phyloP scores from a whole-genome alignment of 495 filamentous ascomycete genomes.

The Coniosporium apollinis region DNA sequence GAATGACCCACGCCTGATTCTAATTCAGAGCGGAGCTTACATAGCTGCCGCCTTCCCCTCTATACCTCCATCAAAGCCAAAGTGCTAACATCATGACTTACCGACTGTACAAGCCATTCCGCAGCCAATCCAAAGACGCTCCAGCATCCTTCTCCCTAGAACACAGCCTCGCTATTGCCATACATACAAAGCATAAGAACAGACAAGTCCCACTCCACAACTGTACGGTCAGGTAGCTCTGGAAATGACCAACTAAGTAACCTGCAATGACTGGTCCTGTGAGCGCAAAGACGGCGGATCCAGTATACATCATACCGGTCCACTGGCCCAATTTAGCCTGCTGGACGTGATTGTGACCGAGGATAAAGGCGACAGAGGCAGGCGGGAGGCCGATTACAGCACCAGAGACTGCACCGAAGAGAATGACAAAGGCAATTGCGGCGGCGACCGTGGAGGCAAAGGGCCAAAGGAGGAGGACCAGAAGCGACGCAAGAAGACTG shows the following conservation, averaged over 20 bases:
- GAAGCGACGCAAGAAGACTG: conserved; percentile 19
- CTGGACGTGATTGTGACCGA: conserved; percentile 8
- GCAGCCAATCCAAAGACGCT: no score
- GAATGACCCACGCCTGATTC: no score
- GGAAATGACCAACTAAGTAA: conserved; percentile 15
- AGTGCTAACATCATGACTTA: no score
- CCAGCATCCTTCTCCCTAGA: no score
- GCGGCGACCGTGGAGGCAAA: conserved; percentile 9
- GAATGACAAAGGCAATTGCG: conserved; percentile 24
- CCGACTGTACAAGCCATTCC: no score
- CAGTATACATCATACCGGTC: conserved; percentile 29
- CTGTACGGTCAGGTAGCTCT: conserved; percentile 16
- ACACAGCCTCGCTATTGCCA: conserved; percentile 8
- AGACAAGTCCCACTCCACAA: conserved; percentile 20
- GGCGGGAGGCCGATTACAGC: conserved; percentile 27
- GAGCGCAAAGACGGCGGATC: conserved; percentile 20
- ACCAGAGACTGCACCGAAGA: conserved; percentile 25
- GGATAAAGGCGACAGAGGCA: conserved; percentile 24
- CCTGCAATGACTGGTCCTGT: conserved; percentile 27
- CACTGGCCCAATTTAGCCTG: conserved; percentile 26
- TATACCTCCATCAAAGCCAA: no score
- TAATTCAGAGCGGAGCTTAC: no score
- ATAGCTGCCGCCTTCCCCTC: no score
- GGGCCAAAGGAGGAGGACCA: conserved; percentile 23
- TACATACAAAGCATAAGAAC: conserved; percentile 13